These are phyloP conservation scores for Scheffersomyces amazonensis DNA, from an alignment of 805 yeast genomes.

Conservation along the genomic window DNA sequence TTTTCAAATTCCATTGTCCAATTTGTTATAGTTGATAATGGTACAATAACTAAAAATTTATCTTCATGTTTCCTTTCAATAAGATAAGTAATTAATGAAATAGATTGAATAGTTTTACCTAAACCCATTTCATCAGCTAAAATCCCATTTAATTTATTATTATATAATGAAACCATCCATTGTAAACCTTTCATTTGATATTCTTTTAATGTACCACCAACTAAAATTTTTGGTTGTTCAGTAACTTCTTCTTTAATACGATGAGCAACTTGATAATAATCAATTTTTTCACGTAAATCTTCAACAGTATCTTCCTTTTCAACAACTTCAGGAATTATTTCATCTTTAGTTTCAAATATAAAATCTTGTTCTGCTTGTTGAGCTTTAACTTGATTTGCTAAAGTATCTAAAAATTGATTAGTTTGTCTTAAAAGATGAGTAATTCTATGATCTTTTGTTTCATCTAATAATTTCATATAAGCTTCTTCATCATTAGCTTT, in stretches of 20 bases:
- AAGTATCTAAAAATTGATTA: slow-evolving; percentile 69
- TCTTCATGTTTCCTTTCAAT: slow-evolving; percentile 66
- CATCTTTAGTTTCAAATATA: slow-evolving; percentile 13
- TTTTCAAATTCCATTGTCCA: slow-evolving; percentile 85
- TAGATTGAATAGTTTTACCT: slow-evolving; percentile 73
- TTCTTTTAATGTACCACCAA: slow-evolving; percentile 79
- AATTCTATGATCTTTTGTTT: slow-evolving; percentile 83
- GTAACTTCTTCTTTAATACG: slow-evolving; percentile 62
- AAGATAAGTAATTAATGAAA: slow-evolving; percentile 69
- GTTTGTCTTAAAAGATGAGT: slow-evolving; percentile 82
- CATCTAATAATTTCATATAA: slow-evolving; percentile 76
- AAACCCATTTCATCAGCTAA: slow-evolving; percentile 69
- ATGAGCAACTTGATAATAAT: slow-evolving; percentile 82
- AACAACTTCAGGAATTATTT: slow-evolving; percentile 23
- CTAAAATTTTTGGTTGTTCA: slow-evolving; percentile 64
- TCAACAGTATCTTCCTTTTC: slow-evolving; percentile 18
- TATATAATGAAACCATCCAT: slow-evolving; percentile 65
- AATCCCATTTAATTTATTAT: slow-evolving; percentile 61
- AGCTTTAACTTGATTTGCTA: slow-evolving; percentile 74
- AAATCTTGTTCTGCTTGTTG: slow-evolving; percentile 57
- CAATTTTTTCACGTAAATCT: slow-evolving; percentile 63
- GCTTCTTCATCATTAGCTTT: slow-evolving; percentile 89
- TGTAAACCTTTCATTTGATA: slow-evolving; percentile 66
- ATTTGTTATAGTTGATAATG: slow-evolving; percentile 78
- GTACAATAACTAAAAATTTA: slow-evolving; percentile 77